Base-by-base conservation (phyloP, 2,329 filamentous ascomycete species). In the Sporothrix pallida region DNA sequence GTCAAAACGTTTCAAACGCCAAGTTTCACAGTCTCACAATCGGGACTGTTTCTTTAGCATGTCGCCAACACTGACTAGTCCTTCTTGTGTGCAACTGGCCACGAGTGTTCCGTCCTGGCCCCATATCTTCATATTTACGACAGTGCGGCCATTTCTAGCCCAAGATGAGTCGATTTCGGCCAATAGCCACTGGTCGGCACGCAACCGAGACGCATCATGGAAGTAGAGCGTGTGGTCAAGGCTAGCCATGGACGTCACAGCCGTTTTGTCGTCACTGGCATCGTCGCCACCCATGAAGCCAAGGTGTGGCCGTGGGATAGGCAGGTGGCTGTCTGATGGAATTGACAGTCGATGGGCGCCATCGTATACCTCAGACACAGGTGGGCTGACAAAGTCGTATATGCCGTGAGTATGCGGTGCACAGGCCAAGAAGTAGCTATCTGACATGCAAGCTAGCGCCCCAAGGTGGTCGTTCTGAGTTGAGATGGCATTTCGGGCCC, bases 191-290 rank as follows among this genome's bases (percentile, higher is more conserved):
- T 65, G 31, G 60, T 65, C 60, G 3, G 60, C 37, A 12, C 60
- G 60, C n/a, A 65, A 42, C 7, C n/a, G 37, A 13, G 2, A 37
- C 10, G 31, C 7, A 17, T 65, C 10, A 10, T 65, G 60, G 37
- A 65, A 65, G 17, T 65, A 65, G 17, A 65, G 60, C 8, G 17
- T 46, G n/a, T 65, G 60, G 10, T 65, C 60, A 10, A 65, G 60
- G 60, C 60, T 65, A 17, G 60, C 60, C 42, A 65, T 65, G 17
- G 23, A 31, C 1, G 17, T 46, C 7, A 63, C 58, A 15, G 52
- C 52, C n/a, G 23, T 2, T n/a, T n/a, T n/a, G 52, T 20, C 52
- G 52, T 12, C 10, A 7, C 17, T 23, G 52, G 4, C 52, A 50
- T 3, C 50, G 15, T 17, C 50, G 5, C 50, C 50, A n/a, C n/a